Evolutionary conservation across 495 filamentous ascomycete genomes (phyloP).

Genomic region (Penicillium fimorum): DNA sequence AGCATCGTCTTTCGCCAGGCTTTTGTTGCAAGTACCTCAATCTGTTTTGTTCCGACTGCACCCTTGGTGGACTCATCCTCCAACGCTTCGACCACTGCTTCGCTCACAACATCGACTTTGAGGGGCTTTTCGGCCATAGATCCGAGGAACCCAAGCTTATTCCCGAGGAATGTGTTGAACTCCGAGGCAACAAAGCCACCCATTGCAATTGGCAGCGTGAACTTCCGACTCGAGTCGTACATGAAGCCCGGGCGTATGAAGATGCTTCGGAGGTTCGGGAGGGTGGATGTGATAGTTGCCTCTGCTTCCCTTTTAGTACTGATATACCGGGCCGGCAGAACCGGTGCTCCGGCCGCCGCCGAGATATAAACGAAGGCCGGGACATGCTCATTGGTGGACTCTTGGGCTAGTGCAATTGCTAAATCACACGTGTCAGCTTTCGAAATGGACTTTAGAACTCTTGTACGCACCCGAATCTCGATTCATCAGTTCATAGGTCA

Average conservation of each 20-base stretch:
- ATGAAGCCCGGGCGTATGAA: slow-evolving; percentile 86
- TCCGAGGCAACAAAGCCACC: slow-evolving; percentile 64
- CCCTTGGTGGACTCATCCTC: slow-evolving; percentile 67
- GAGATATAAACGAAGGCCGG: slow-evolving; percentile 81
- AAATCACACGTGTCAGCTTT: slow-evolving; percentile 22
- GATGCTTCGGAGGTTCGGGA: slow-evolving; percentile 71
- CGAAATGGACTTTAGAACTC: neutral
- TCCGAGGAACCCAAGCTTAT: slow-evolving; percentile 69
- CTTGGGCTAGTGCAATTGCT: slow-evolving; percentile 78
- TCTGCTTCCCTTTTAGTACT: slow-evolving; percentile 91
- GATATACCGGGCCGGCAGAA: slow-evolving; percentile 84
- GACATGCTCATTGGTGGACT: slow-evolving; percentile 63
- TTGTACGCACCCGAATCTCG: slow-evolving; percentile 65
- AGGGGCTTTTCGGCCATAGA: slow-evolving; percentile 81
- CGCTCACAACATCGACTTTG: slow-evolving; percentile 79
- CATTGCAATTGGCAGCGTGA: slow-evolving; percentile 83
- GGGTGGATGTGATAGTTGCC: slow-evolving; percentile 64
- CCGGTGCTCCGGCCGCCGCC: slow-evolving; percentile 77
- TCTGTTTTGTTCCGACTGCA: slow-evolving; percentile 62
- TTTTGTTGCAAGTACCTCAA: slow-evolving; percentile 70
- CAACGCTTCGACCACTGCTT: slow-evolving; percentile 79
- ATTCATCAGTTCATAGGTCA: slow-evolving; percentile 99
- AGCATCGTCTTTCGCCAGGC: slow-evolving; percentile 82
- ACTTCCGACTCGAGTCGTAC: slow-evolving; percentile 76
- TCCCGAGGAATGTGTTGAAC: slow-evolving; percentile 72